Percentiles rank a stretch among this genome's conserved stretches.
These are phyloP conservation scores for Macrophomina phaseolina DNA, from an alignment of 2,329 filamentous ascomycete genomes.

Conservation along the genomic window DNA sequence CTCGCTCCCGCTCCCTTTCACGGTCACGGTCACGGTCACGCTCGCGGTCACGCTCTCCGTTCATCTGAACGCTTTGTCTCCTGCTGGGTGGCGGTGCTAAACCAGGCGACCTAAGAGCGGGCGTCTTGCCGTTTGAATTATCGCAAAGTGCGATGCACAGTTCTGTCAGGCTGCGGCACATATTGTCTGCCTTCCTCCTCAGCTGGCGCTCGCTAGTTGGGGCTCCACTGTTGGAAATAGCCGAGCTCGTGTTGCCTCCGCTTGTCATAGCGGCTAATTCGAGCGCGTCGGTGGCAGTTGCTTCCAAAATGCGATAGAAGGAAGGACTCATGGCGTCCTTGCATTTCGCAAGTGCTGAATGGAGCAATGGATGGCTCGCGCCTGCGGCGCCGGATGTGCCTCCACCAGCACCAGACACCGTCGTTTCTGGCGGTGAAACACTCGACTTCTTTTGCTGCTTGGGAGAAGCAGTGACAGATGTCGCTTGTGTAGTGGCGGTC, in stretches of 20 bases:
- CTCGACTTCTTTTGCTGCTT: conserved; percentile 68
- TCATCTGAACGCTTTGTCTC: conserved; percentile 22
- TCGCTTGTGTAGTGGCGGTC: conserved; percentile 79
- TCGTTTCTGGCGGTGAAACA: conserved; percentile 43
- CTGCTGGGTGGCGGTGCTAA: conserved; percentile 9
- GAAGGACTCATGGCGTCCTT: conserved; percentile 72
- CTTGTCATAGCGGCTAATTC: conserved; percentile 75
- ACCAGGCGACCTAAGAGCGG: conserved; percentile 14
- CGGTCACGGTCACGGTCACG: not conserved
- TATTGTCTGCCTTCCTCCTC: conserved; percentile 86
- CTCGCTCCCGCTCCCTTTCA: conserved; percentile 1
- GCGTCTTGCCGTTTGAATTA: conserved; percentile 33
- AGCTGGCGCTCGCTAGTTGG: conserved; percentile 78
- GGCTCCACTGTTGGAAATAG: conserved; percentile 62
- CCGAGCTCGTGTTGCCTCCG: conserved; percentile 68
- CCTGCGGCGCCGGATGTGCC: conserved; percentile 61
- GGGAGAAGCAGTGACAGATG: conserved; percentile 76
- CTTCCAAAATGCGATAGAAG: conserved; percentile 79
- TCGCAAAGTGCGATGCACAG: conserved; percentile 78
- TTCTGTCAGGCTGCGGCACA: conserved; percentile 92
- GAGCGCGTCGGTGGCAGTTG: conserved; percentile 81
- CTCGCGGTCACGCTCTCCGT: conserved; percentile 13
- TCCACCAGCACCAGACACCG: conserved; percentile 53
- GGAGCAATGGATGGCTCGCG: conserved; percentile 72
- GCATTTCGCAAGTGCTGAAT: conserved; percentile 80